Conservation (phyloP, 2,329 filamentous ascomycete genomes). For the Apiospora rasikravindrae region DNA sequence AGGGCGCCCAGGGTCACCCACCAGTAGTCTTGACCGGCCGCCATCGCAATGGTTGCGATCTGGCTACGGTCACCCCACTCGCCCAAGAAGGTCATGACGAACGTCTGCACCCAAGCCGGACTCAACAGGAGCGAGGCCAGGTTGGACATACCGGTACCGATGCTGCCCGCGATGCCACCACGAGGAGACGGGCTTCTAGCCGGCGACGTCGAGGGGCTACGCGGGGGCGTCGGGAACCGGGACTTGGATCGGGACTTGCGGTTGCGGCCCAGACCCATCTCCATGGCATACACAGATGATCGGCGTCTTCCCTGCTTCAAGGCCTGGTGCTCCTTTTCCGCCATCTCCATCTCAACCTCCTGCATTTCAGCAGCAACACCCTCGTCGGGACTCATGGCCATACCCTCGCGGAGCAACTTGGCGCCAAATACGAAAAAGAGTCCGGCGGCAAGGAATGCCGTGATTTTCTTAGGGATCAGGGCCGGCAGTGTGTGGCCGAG, state of each 20-base stretch:
- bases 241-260: constrained; percentile 76
- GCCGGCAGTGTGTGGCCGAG: constrained; percentile 91
- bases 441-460: constrained; percentile 81
- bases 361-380: constrained; percentile 97
- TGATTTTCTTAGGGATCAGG: constrained; percentile 87
- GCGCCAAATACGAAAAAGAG: constrained; percentile 91
- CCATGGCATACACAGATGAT: constrained; percentile 75
- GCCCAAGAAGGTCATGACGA: constrained; percentile 97
- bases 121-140: constrained; percentile 86
- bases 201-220: constrained; percentile 80
- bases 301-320: constrained; percentile 68
- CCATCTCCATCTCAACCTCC: constrained; percentile 91
- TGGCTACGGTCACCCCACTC: constrained; percentile 98
- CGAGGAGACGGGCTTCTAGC: constrained; percentile 62
- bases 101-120: constrained; percentile 98
- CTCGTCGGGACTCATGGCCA: constrained; percentile 86
- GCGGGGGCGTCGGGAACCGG: constrained; percentile 78
- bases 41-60: constrained; percentile 99
- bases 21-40: constrained; percentile 97
- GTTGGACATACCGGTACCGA: constrained; percentile 71
- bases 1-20: constrained; percentile 94
- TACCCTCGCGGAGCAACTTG: constrained; percentile 83
- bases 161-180: constrained; percentile 38
- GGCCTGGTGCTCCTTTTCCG: constrained; percentile 86
- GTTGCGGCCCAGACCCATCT: constrained; percentile 72